Percentiles rank a stretch among this genome's conserved stretches.
phyloP scores from a whole-genome alignment of 177 flowering plant genomes.

The Vitis hybrid region DNA sequence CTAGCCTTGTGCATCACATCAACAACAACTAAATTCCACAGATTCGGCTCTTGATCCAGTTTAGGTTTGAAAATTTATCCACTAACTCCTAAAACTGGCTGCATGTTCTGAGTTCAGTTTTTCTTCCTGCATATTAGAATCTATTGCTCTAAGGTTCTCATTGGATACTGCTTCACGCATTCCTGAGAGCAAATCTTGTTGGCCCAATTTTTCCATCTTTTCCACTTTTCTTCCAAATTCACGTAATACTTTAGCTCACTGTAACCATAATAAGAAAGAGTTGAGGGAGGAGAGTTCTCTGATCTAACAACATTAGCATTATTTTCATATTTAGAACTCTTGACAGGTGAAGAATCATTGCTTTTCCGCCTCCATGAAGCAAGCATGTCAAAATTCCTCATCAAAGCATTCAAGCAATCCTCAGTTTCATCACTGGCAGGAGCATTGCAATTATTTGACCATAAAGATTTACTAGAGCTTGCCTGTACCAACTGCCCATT shows the following conservation, averaged over 20 bases:
- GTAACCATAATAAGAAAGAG: conserved; percentile 60
- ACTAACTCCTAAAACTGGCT: no score
- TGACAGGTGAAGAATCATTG: conserved; percentile 72
- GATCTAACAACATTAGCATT: conserved; percentile 50
- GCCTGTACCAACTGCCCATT: conserved; percentile 46
- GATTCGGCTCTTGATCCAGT: no score
- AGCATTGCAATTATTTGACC: conserved; percentile 51
- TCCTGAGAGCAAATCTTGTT: no score
- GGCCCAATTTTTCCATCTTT: no score
- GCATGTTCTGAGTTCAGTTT: no score
- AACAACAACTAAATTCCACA: no score
- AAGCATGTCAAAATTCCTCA: conserved; percentile 59
- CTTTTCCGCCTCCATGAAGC: conserved; percentile 73
- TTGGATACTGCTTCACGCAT: no score
- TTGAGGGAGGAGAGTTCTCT: conserved; percentile 60
- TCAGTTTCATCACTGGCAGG: conserved; percentile 39
- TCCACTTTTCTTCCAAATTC: no score
- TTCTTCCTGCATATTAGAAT: no score
- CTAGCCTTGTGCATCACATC: no score
- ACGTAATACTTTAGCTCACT: conserved; percentile 18
- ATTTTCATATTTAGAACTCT: conserved; percentile 67
- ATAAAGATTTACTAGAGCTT: conserved; percentile 53
- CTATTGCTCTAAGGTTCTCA: no score
- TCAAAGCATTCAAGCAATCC: conserved; percentile 37
- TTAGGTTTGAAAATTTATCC: no score